Conservation (phyloP, 306 rosid species). For the Cicer pinnatifidum region DNA sequence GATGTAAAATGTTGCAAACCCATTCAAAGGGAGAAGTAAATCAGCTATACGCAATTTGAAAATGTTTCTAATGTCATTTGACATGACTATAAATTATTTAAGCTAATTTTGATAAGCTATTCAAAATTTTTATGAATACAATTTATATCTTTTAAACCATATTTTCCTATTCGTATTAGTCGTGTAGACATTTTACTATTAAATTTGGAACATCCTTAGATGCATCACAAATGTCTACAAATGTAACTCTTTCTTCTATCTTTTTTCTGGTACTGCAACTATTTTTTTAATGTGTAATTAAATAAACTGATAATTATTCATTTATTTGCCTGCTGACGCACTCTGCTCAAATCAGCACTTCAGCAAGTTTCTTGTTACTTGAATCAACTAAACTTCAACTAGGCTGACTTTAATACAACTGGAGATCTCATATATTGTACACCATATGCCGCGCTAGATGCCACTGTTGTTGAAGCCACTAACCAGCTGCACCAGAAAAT, state of each 20-base stretch:
- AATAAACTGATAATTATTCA: neutral
- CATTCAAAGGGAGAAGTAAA: too few species aligned
- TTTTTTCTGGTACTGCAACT: neutral
- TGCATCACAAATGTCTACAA: neutral
- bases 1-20: too few species aligned
- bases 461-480: slow-evolving; percentile 83
- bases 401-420: slow-evolving; percentile 12
- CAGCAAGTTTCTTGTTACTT: neutral
- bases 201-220: neutral
- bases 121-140: too few species aligned
- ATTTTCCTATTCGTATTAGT: neutral
- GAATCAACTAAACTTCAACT: slow-evolving; percentile 28
- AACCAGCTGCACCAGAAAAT: slow-evolving; percentile 69
- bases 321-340: slow-evolving; percentile 3
- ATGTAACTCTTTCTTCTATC: neutral
- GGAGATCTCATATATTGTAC: slow-evolving; percentile 36
- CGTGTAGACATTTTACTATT: neutral
- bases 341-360: slow-evolving; percentile 1
- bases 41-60: too few species aligned
- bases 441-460: slow-evolving; percentile 37
- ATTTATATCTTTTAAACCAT: too few species aligned
- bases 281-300: neutral
- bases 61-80: too few species aligned
- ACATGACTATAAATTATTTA: too few species aligned
- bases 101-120: too few species aligned